phyloP scores from a whole-genome alignment of 306 rosid genomes.

The Inga oerstediana region DNA sequence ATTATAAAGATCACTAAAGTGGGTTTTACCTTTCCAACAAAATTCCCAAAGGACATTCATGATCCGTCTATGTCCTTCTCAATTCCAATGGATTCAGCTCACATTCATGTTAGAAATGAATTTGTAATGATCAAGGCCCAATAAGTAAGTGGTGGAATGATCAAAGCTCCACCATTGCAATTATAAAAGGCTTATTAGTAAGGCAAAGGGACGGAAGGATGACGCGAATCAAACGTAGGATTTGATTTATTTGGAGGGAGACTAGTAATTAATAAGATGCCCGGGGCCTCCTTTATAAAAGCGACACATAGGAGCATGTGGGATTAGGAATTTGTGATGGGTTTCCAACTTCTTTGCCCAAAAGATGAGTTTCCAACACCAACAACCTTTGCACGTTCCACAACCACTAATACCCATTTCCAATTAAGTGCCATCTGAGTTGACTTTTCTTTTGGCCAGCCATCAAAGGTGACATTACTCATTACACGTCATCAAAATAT shows the following conservation, averaged over 20 bases:
- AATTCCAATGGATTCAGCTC: not conserved
- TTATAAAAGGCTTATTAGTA: too few relatives aligned
- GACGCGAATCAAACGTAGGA: conserved; percentile 18
- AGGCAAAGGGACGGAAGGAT: not conserved
- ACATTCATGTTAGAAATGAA: not conserved
- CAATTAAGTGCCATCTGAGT: not conserved
- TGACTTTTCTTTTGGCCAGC: not conserved
- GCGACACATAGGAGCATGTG: not conserved
- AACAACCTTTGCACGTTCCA: conserved; percentile 1
- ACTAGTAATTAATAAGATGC: not conserved
- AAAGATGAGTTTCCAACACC: not conserved
- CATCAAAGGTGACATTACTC: not conserved
- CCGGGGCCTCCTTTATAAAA: not conserved
- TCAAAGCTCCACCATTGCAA: not conserved
- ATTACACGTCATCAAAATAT: not conserved
- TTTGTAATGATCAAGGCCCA: not conserved
- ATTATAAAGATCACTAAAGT: too few relatives aligned
- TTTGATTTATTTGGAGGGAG: not conserved
- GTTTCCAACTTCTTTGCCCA: not conserved
- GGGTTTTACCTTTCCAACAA: too few relatives aligned
- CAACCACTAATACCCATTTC: not conserved
- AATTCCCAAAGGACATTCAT: too few relatives aligned
- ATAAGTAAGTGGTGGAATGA: not conserved
- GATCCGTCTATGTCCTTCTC: too few relatives aligned
- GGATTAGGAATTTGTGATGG: conserved; percentile 3